Evolutionary conservation across 106 monocot species (phyloP), one percentile per base, ranked within the genome.

Genomic region (Xerophyta viscosa): DNA sequence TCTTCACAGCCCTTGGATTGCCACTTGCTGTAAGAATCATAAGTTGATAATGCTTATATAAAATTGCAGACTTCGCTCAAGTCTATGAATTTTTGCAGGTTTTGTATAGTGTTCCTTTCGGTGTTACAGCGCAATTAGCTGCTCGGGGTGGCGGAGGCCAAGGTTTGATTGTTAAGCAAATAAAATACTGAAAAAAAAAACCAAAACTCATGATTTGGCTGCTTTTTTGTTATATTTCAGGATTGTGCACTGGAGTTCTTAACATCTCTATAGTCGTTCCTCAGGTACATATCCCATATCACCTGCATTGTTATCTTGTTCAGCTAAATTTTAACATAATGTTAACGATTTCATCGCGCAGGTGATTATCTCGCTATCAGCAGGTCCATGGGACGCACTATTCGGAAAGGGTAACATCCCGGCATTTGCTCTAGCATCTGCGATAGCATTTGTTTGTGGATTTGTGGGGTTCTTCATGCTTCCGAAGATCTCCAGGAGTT

Each of bases 11-110:
- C 4, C 65, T 65, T 31, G 65, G 65, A 46, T 65, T 65, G 41
- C 65, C 65, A 33, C 45, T 65, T 20, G 65, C 65, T 26, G 65
- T 65, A 1, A n/a, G n/a, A n/a, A n/a, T n/a, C n/a, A n/a, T n/a
- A n/a, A n/a, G n/a, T n/a, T n/a, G n/a, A n/a, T n/a, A n/a, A n/a
- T n/a, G n/a, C n/a, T n/a, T n/a, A n/a, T n/a, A n/a, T n/a, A n/a
- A n/a, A n/a, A n/a, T n/a, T n/a, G n/a, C n/a, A n/a, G n/a, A n/a
- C n/a, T n/a, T n/a, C n/a, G n/a, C n/a, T n/a, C n/a, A n/a, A n/a
- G n/a, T n/a, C n/a, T n/a, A n/a, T n/a, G n/a, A n/a, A n/a, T n/a
- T 15, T 3, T 19, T 56, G 55, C 46, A 65, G 65, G 42, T 65
- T 47, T 46, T 65, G 5, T 65, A 46, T 27, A 65, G 55, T 28